Evolutionary conservation across 257 asterid genomes (phyloP).

Genomic region (Haberlea rhodopensis): DNA sequence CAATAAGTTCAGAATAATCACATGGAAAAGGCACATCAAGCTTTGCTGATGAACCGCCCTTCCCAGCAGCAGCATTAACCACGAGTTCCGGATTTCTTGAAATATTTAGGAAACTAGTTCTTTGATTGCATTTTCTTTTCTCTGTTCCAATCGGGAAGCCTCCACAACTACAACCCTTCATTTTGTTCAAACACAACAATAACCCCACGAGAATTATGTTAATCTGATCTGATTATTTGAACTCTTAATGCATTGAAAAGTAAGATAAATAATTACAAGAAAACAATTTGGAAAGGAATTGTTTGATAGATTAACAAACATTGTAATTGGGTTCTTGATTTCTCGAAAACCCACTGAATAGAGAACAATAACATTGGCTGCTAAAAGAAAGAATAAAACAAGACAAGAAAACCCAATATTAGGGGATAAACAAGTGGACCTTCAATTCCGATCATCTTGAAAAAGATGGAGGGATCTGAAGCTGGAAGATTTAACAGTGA

Average conservation of each 20-base stretch:
- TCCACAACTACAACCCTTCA: constrained; percentile 40
- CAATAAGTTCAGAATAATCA: constrained; percentile 64
- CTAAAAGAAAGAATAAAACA: background rate
- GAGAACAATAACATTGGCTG: background rate
- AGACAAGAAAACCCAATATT: background rate
- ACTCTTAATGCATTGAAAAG: background rate
- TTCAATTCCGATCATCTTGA: background rate
- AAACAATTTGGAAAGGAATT: background rate
- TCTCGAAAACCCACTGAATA: background rate
- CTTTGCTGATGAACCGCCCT: constrained; percentile 38
- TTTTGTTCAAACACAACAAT: no score
- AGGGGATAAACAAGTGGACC: background rate
- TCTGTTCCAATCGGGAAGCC: constrained; percentile 29
- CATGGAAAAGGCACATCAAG: constrained; percentile 47
- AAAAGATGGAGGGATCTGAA: background rate
- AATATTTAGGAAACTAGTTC: constrained; percentile 12
- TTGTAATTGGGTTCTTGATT: background rate
- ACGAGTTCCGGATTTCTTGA: constrained; percentile 36
- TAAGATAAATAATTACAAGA: background rate
- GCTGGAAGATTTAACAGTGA: background rate
- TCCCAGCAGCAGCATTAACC: constrained; percentile 35
- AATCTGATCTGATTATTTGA: no score
- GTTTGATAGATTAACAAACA: no score
- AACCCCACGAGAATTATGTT: no score
- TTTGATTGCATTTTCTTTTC: constrained; percentile 18